A percentile compares a stretch with the other conserved stretches of the same genome.
phyloP scores from a whole-genome alignment of 176 grass and related monocot species.

The Cymbopogon citratus region DNA sequence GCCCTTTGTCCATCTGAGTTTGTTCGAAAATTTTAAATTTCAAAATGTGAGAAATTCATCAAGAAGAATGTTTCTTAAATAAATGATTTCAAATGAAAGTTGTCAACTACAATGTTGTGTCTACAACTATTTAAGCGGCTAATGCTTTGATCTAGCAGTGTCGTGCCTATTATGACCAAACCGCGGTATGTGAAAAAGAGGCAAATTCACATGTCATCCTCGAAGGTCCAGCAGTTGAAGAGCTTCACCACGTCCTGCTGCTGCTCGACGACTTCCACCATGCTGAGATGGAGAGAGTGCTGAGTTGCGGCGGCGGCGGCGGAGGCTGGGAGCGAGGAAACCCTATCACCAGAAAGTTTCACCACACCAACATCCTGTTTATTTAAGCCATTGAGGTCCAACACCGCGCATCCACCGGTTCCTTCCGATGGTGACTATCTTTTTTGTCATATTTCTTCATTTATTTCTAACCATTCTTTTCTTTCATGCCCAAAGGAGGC shows the following conservation, averaged over 20 bases:
- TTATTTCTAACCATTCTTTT: constrained; percentile 33
- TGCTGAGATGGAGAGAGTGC: neutral
- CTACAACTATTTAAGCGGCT: too few species aligned
- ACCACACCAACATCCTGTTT: constrained; percentile 32
- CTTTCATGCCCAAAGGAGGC: constrained; percentile 29
- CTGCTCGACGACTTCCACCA: constrained; percentile 32
- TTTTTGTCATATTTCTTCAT: constrained; percentile 32
- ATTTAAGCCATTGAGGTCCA: constrained; percentile 44
- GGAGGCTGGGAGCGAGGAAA: neutral
- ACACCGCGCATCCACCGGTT: constrained; percentile 18
- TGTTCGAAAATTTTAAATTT: too few species aligned
- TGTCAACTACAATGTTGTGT: too few species aligned
- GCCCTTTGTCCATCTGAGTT: too few species aligned
- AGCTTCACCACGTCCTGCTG: constrained; percentile 54
- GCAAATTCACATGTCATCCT: too few species aligned
- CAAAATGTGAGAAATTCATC: too few species aligned
- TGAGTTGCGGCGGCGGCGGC: neutral
- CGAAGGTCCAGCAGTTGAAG: constrained; percentile 82
- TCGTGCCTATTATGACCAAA: too few species aligned
- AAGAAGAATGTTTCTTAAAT: too few species aligned
- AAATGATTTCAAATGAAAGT: too few species aligned
- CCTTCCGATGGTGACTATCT: constrained; percentile 10
- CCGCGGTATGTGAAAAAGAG: too few species aligned
- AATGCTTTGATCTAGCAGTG: too few species aligned
- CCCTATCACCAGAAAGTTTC: constrained; percentile 39